Percentiles rank a stretch among this genome's conserved stretches.
Evolutionary conservation across 192 early-diverging fungal genomes (phyloP).

Genomic region (Rhizophagus sp.): DNA sequence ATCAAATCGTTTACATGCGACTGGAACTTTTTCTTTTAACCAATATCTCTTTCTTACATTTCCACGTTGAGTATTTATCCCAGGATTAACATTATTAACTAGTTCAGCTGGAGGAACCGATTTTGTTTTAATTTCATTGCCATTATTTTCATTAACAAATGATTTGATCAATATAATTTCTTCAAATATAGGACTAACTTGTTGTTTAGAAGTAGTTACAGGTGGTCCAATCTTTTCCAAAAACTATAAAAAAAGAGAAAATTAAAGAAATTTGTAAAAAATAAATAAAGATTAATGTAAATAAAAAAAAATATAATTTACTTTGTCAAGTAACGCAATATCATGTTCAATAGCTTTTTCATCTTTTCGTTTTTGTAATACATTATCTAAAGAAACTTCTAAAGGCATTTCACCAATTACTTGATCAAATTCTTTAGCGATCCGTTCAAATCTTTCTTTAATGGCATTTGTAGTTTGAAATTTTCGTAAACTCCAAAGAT

Average conservation of each 20-base stretch:
- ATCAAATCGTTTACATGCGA: conserved; percentile 24
- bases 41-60: conserved; percentile 4
- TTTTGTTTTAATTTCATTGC: conserved; percentile 15
- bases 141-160: conserved; percentile 19
- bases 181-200: conserved; percentile 20
- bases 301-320: neutral
- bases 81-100: neutral
- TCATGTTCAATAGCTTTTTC: neutral
- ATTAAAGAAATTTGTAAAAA: neutral
- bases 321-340: neutral
- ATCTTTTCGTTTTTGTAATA: conserved; percentile 5
- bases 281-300: neutral
- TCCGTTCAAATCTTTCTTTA: neutral
- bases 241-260: neutral
- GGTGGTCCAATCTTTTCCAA: neutral
- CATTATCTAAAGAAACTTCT: neutral
- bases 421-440: conserved; percentile 19
- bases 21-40: neutral
- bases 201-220: neutral
- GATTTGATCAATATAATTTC: conserved; percentile 19
- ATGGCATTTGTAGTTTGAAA: conserved; percentile 4
- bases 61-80: conserved; percentile 9
- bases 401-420: neutral
- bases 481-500: conserved; percentile 16
- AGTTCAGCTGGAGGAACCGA: conserved; percentile 1